phyloP scores from a whole-genome alignment of 2,329 filamentous ascomycete species.

The Phoma sp. region DNA sequence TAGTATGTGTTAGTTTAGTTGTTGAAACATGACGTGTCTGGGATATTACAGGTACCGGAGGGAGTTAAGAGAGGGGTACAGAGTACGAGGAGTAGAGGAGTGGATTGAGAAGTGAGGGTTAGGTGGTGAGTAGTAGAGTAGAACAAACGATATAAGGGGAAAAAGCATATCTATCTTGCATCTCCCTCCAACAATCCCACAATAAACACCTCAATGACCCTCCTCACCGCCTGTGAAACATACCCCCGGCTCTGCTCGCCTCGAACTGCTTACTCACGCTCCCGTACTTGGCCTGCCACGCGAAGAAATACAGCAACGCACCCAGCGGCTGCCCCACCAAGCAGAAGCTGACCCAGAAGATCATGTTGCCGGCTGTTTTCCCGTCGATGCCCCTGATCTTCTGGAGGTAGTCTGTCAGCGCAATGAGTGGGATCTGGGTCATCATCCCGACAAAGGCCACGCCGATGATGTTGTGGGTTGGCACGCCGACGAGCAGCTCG shows the following conservation, averaged over 20 bases:
- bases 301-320: constrained; percentile 93
- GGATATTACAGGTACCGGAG: too few relatives aligned
- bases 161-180: too few relatives aligned
- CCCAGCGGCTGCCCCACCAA: constrained; percentile 93
- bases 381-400: constrained; percentile 78
- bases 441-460: constrained; percentile 96
- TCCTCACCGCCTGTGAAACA: constrained; percentile 28
- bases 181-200: neutral
- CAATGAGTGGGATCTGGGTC: constrained; percentile 86
- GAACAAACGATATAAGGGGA: too few relatives aligned
- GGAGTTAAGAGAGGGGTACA: too few relatives aligned
- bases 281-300: constrained; percentile 97
- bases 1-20: too few relatives aligned
- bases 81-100: too few relatives aligned
- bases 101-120: too few relatives aligned
- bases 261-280: constrained; percentile 64
- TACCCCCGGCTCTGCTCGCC: constrained; percentile 29
- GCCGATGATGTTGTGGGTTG: constrained; percentile 91
- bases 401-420: constrained; percentile 78
- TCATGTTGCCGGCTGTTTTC: constrained; percentile 84
- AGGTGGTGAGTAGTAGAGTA: too few relatives aligned
- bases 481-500: constrained; percentile 89
- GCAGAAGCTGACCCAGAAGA: constrained; percentile 97
- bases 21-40: too few relatives aligned
- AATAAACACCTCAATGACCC: neutral